Base-by-base conservation (phyloP, 1,139 yeast genomes). In the Eremothecium cymbalariae region DNA sequence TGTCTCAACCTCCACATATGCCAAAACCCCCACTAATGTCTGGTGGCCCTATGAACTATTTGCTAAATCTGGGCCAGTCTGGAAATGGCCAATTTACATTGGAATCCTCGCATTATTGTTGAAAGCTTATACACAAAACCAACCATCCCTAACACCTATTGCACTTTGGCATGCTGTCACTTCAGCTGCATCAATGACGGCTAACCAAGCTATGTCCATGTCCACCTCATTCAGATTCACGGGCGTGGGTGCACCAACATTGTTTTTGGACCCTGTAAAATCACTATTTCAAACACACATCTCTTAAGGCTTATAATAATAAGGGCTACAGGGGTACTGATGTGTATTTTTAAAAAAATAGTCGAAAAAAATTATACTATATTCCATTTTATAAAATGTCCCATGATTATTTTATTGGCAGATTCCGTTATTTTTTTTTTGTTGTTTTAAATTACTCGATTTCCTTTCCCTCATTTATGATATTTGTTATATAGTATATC, bases 51-150 rank as follows among this genome's bases (percentile, higher is more conserved):
- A 16, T 27, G 4, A n/a, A 3, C 21, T 17, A 14, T 27, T 17
- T 21, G n/a, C 9, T 4, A 14, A 14, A 4, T 14, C 7, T 23
- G 14, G 13, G 8, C 4, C 30, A 16, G 15, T 27, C 8, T 27
- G 30, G 30, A 16, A 4, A 9, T 27, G 30, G 30, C 30, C 30
- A 27, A 17, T 27, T 16, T 27, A 27, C 7, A 17, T 37, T 6
- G 40, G 37, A 2, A 15, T 37, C 14, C 26, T 36, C 8, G 40
- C 40, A n/a, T 25, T 37, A 16, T 18, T 37, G 18, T 23, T 37
- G 16, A 37, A 31, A 19, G 30, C 31, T 8, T 37, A 37, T 30
- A 26, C 22, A n/a, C 31, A 32, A 19, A 27, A 27, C 8, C 21
- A 17, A 13, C 14, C 5, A 4, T n/a, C n/a, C n/a, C 9, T 25